Conservation (phyloP, 2,329 filamentous ascomycete species). For the Microcyclospora tardicrescens region DNA sequence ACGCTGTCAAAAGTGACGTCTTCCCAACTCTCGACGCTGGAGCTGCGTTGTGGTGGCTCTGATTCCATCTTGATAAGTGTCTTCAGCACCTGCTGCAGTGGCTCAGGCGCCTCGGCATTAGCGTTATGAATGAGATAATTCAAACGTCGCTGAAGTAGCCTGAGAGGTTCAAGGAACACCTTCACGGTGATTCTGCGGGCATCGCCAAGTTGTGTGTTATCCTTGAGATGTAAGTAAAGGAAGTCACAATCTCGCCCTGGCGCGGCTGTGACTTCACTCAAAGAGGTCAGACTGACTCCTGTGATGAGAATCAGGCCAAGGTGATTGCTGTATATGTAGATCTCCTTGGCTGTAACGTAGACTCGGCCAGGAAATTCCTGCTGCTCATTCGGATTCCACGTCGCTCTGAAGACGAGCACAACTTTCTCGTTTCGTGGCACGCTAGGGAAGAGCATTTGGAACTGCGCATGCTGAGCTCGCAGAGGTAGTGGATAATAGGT, state of each 20-base stretch:
- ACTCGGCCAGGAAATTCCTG: slow-evolving; percentile 73
- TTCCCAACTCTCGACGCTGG: slow-evolving; percentile 78
- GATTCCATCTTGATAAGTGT: slow-evolving; percentile 63
- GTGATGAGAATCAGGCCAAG: slow-evolving; percentile 82
- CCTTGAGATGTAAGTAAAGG: slow-evolving; percentile 67
- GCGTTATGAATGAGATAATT: slow-evolving; percentile 76
- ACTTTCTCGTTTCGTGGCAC: slow-evolving; percentile 67
- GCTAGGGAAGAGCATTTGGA: slow-evolving; percentile 77
- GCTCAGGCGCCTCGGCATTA: slow-evolving; percentile 55
- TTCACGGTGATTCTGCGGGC: slow-evolving; percentile 74
- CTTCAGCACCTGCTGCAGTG: slow-evolving; percentile 56
- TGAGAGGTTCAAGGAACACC: slow-evolving; percentile 79
- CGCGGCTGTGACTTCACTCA: slow-evolving; percentile 80
- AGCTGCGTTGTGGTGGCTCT: slow-evolving; percentile 46
- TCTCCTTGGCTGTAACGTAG: slow-evolving; percentile 72
- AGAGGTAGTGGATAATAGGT: slow-evolving; percentile 63
- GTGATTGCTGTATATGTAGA: slow-evolving; percentile 96
- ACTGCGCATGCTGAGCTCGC: slow-evolving; percentile 75
- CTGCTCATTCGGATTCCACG: slow-evolving; percentile 67
- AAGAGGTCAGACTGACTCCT: slow-evolving; percentile 57
- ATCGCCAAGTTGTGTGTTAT: slow-evolving; percentile 45
- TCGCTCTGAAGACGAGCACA: slow-evolving; percentile 82
- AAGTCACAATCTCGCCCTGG: slow-evolving; percentile 88
- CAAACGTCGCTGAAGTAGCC: slow-evolving; percentile 67
- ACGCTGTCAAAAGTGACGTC: slow-evolving; percentile 44